Conservation (phyloP, 1,284 basidiomycete species). For the Phellopilus nigrolimitatus region DNA sequence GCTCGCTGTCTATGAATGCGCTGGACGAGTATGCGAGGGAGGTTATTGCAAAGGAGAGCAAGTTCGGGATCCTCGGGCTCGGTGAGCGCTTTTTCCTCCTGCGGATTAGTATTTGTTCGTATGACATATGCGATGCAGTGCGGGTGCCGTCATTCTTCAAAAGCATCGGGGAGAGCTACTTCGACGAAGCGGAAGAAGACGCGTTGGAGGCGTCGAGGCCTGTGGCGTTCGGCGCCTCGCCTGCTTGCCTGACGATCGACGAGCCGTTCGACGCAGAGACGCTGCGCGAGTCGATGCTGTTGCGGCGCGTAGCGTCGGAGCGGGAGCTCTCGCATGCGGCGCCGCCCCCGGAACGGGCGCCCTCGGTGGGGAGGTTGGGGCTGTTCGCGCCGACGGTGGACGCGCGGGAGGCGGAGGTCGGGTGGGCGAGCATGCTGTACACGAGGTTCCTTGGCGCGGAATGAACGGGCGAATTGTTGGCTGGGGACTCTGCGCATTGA, state of each 20-base stretch:
- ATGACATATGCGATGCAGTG: slow-evolving; percentile 15
- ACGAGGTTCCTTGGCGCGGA: slow-evolving; percentile 3
- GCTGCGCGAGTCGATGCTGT: slow-evolving; percentile 34
- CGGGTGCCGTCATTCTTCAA: slow-evolving; percentile 12
- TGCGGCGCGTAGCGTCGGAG: slow-evolving; percentile 29
- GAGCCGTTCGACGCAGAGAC: slow-evolving; percentile 41
- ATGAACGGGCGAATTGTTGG: too few species aligned
- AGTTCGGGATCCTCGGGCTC: slow-evolving; percentile 43
- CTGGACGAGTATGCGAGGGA: slow-evolving; percentile 27
- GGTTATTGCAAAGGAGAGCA: slow-evolving; percentile 43
- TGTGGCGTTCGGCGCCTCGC: background rate
- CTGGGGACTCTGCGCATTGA: too few species aligned
- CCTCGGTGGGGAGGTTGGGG: slow-evolving; percentile 6
- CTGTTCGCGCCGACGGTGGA: slow-evolving; percentile 8
- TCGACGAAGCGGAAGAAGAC: slow-evolving; percentile 10
- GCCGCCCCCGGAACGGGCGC: background rate
- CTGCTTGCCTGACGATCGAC: slow-evolving; percentile 20
- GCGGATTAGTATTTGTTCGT: slow-evolving; percentile 25
- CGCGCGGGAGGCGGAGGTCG: slow-evolving; percentile 1
- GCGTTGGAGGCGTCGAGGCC: background rate
- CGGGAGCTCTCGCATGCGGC: slow-evolving; percentile 4
- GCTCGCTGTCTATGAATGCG: slow-evolving; percentile 13
- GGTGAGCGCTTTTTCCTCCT: slow-evolving; percentile 29
- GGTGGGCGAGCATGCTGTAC: slow-evolving; percentile 3
- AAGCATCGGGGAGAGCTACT: slow-evolving; percentile 1